Base-by-base conservation (phyloP, 768 basidiomycete genomes). In the Russula foetens region DNA sequence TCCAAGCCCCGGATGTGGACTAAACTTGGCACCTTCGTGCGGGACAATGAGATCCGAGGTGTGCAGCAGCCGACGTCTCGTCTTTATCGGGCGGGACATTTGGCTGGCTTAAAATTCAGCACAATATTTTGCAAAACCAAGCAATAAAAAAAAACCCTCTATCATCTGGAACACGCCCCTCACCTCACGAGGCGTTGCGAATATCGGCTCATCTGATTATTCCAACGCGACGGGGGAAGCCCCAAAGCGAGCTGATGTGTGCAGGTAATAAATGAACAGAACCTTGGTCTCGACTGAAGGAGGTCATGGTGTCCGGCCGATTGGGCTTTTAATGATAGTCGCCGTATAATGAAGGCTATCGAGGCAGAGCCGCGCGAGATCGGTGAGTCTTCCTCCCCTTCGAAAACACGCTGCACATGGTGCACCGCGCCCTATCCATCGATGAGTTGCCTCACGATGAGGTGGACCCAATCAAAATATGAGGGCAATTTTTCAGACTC, bases 371-470 rank as follows among this genome's bases (percentile, higher is more conserved):
- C 60, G 54, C 54, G 7, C 52, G 50, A 57, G 23, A 56, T 57
- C 28, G 53, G 55, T 62, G 55, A 57, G 56, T 56, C 28, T 23
- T 44, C 51, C 45, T 51, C 38, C 35, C 60, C 55, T 46, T 53
- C 45, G 38, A 38, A 53, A 60, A 47, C 45, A 59, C 41, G 51
- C 45, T 43, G 51, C 56, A 49, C 29, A 41, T 44, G 44, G 29
- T 38, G 51, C 26, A 43, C 29, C 28, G 19, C 23, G 35, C 45
- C 50, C 45, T 47, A 33, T 48, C 61, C 56, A 62, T 62, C 61
- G 56, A 62, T 62, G 56, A 43, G 46, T 14, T 12, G 35, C 60
- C 60, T 53, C 56, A 62, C 53, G 61, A 58, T 24, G 38, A 41
- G 21, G 21, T 38, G 23, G 46, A 29, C 47, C 41, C 50, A n/a